Evolutionary conservation across 169 alveolate species (phyloP).

Genomic region (Eimeria acervulina): DNA sequence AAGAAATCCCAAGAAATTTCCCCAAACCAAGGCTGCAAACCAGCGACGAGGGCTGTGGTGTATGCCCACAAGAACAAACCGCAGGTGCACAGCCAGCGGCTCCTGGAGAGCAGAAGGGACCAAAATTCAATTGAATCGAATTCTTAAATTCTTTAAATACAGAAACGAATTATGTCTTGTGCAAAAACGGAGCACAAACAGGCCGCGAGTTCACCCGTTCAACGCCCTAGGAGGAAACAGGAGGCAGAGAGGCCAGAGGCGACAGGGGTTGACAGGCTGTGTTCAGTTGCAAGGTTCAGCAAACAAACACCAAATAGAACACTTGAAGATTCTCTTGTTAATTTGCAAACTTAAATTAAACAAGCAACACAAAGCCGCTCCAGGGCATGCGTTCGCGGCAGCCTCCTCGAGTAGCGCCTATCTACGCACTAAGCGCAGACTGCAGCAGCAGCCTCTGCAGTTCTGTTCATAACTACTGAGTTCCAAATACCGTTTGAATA

Average conservation of each 20-base stretch:
- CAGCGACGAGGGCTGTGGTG: neutral
- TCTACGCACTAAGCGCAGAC: slow-evolving; percentile 43
- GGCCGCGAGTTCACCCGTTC: neutral
- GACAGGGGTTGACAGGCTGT: slow-evolving; percentile 49
- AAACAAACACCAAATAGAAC: slow-evolving; percentile 21
- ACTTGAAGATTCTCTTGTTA: neutral
- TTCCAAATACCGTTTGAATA: neutral
- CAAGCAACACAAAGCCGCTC: slow-evolving; percentile 15
- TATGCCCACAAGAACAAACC: slow-evolving; percentile 21
- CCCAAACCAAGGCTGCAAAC: neutral
- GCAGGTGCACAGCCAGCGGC: slow-evolving; percentile 24
- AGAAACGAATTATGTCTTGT: neutral
- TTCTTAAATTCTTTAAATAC: neutral
- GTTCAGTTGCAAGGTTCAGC: neutral
- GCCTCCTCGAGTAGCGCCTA: slow-evolving; percentile 67
- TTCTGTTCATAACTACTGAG: neutral
- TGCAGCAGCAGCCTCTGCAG: neutral
- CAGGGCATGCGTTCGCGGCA: slow-evolving; percentile 68
- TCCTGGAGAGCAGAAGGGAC: neutral
- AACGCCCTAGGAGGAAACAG: neutral
- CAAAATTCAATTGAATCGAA: neutral
- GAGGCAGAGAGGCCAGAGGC: slow-evolving; percentile 41
- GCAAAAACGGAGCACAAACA: neutral
- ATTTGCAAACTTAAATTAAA: neutral
- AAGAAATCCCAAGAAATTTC: neutral